Conservation (phyloP, 169 alveolate species). For the Cryptosporidium ubiquitum region DNA sequence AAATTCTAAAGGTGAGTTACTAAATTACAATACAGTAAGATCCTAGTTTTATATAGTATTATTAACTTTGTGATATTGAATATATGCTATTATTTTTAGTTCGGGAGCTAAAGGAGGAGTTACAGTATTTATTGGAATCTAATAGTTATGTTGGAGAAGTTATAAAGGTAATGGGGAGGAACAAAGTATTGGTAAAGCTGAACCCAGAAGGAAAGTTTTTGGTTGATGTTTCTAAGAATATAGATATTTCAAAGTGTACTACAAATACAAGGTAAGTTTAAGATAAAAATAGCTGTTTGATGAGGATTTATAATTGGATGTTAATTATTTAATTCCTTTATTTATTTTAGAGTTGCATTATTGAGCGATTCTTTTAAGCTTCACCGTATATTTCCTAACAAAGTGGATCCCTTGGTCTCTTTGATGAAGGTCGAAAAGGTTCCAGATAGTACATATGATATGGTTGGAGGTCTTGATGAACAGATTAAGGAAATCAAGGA, state of each 20-base stretch:
- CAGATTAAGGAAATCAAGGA: conserved; percentile 99
- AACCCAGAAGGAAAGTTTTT: conserved; percentile 98
- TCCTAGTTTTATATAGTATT: not conserved
- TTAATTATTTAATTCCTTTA: not conserved
- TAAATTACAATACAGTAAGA: not conserved
- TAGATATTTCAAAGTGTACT: conserved; percentile 92
- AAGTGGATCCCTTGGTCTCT: conserved; percentile 98
- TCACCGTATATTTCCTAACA: conserved; percentile 95
- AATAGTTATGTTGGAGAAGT: conserved; percentile 98
- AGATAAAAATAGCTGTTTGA: not conserved
- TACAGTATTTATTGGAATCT: conserved; percentile 92
- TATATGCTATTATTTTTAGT: conserved; percentile 75
- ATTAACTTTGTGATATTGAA: not conserved
- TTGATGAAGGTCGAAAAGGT: conserved; percentile 99
- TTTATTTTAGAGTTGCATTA: conserved; percentile 80
- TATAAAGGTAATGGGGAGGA: conserved; percentile 97
- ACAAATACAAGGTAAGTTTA: conserved; percentile 89
- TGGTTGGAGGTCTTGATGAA: conserved; percentile 99
- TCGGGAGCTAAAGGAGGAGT: conserved; percentile 94
- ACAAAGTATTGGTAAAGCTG: conserved; percentile 96
- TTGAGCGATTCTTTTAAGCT: conserved; percentile 89
- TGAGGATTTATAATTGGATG: not conserved
- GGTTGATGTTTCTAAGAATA: conserved; percentile 91
- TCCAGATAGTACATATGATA: conserved; percentile 98
- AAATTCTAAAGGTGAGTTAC: conserved; percentile 87